These are phyloP conservation scores for Fusarium pininemorale DNA, from an alignment of 2,329 filamentous ascomycete species.

Conservation along the genomic window DNA sequence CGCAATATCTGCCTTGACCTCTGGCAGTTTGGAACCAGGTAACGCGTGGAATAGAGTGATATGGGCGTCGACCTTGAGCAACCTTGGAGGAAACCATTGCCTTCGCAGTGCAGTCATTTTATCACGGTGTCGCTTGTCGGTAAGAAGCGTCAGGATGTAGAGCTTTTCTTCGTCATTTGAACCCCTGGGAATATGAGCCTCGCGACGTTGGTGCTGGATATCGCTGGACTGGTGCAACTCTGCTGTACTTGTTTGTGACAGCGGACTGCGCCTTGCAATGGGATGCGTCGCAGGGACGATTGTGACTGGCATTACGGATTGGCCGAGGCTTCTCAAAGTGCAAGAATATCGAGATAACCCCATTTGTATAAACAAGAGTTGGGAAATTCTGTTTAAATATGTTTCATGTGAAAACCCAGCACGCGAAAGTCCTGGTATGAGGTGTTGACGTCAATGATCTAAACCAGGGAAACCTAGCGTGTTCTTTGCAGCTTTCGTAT, in stretches of 20 bases:
- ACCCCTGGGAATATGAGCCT: slow-evolving; percentile 7
- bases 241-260: not conserved
- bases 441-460: slow-evolving; percentile 21
- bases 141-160: slow-evolving; percentile 26
- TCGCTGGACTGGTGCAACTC: slow-evolving; percentile 4
- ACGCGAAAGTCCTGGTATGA: not conserved
- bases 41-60: slow-evolving; percentile 31
- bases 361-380: not conserved
- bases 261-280: not conserved
- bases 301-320: slow-evolving; percentile 8
- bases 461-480: not conserved
- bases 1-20: slow-evolving; percentile 8
- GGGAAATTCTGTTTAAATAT: not conserved
- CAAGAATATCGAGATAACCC: not conserved
- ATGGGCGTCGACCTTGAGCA: slow-evolving; percentile 29
- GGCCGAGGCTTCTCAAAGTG: not conserved
- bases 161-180: not conserved
- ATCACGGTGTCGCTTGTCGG: slow-evolving; percentile 13
- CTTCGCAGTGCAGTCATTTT: slow-evolving; percentile 14
- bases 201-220: slow-evolving; percentile 14
- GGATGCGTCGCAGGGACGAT: slow-evolving; percentile 11
- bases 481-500: not conserved
- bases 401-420: not conserved
- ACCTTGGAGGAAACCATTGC: slow-evolving; percentile 19
- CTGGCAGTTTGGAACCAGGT: slow-evolving; percentile 17